Evolutionary conservation across 192 early-diverging fungal species (phyloP), one percentile per base, ranked within the genome.

Genomic region (Jimgerdemannia lactiflua): DNA sequence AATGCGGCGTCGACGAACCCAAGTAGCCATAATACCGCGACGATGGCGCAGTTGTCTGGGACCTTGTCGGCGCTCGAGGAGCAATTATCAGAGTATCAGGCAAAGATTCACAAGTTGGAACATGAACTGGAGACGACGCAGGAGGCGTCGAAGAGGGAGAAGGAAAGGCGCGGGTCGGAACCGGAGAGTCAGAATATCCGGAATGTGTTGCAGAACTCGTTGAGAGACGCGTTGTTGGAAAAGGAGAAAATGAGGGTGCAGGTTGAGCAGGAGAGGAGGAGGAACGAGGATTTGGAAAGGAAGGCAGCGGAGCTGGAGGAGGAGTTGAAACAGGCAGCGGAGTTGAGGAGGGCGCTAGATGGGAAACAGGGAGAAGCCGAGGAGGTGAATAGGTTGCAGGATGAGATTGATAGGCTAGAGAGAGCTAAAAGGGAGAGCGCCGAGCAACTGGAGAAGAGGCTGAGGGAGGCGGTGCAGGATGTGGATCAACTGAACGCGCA

Each of bases 151-250:
- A 70, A 65, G n/a, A 73, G 67, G 67, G 67, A 68, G 67, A 39
- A 68, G 29, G 40, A 68, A 2, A 4, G 67, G 2, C 19, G 67
- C 40, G 29, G 19, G 29, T 68, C 19, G 9, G 67, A 68, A 18
- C 6, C 6, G 9, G 67, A 74, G 0, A 75, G 79, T 20, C 77
- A 82, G 3, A 74, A 77, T 0, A 77, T 79, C 41, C 77, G 81
- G 2, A 43, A 73, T 8, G 77, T 75, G 2, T 64, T 82, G 42
- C 77, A 82, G 44, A 75, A 79, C 44, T 77, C 75, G 70, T 70
- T 82, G 10, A 82, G 79, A 39, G 81, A 82, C 42, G 81, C 81
- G 3, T 43, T 82, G 41, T 41, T 82, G 41, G 81, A 79, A 8
- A 82, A 78, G 42, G 78, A 79, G n/a, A 75, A 75, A 70, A 73